Evolutionary conservation across 768 basidiomycete species (phyloP), one percentile per base, ranked within the genome.

Genomic region (Leccinum broughii): DNA sequence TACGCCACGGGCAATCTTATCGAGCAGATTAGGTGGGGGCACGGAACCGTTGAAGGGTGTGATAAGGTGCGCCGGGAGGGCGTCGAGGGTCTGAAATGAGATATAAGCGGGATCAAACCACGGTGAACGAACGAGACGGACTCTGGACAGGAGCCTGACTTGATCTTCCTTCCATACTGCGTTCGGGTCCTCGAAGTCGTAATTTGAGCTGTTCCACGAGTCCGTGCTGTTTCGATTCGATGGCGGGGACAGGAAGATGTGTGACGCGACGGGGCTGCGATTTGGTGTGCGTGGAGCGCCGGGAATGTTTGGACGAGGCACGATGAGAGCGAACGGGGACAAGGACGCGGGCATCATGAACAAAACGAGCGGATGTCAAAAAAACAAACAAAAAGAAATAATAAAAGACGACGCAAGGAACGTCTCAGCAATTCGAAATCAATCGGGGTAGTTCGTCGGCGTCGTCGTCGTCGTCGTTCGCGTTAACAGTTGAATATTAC

Each of bases 31-130:
- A 14, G 89, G 86, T 34, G 92, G 92, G 1, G 92, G 92, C 20
- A 93, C 83, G 50, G 86, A 81, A 32, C 92, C 92, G 64, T 89
- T 87, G 80, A 92, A 93, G 56, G 92, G 92, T 15, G 92, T 93
- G 71, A 91, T 80, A n/a, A 94, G 83, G 66, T 93, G 90, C 6
- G 87, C 78, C 10, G 92, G 92, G 60, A 93, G 84, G 49, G 88
- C 87, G 70, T 94, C 92, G 10, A 94, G 81, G 15, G 92, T 92
- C 92, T 71, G 1, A 10, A 39, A 53, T 22, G 57, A 32, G 63
- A 61, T 1, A 62, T 55, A 58, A 70, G 62, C 28, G 24, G 2
- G 46, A 0, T 2, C 26, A 44, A 59, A 60, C 14, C 55, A n/a
- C 1, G 32, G 32, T 8, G 30, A 8, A 22, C 32, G 10, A 3